A percentile compares a stretch with the other conserved stretches of the same genome.
These are phyloP conservation scores for Scytalidium sp. DNA, from an alignment of 2,329 filamentous ascomycete genomes.

Conservation along the genomic window DNA sequence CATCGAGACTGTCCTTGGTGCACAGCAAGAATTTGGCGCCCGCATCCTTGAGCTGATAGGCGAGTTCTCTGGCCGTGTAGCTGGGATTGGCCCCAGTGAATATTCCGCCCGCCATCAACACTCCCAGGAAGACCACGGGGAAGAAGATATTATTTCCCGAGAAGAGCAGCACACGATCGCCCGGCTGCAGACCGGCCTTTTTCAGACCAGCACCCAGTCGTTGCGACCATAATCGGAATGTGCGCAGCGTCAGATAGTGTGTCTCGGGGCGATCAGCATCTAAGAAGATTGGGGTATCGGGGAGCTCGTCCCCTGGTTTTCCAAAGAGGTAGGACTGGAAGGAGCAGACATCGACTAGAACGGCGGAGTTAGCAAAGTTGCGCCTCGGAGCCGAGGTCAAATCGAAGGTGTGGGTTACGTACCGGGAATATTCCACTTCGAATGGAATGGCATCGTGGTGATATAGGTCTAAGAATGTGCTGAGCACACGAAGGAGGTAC, in stretches of 20 bases:
- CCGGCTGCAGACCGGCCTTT: slow-evolving; percentile 59
- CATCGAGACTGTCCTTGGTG: slow-evolving; percentile 56
- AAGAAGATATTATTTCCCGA: slow-evolving; percentile 73
- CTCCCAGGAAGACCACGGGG: slow-evolving; percentile 66
- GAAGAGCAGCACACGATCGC: slow-evolving; percentile 72
- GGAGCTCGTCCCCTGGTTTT: slow-evolving; percentile 40
- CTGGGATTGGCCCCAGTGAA: slow-evolving; percentile 75
- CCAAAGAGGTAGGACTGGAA: slow-evolving; percentile 56
- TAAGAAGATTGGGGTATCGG: slow-evolving; percentile 48
- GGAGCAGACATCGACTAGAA: slow-evolving; percentile 36
- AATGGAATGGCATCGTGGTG: too few relatives aligned
- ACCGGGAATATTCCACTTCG: too few relatives aligned
- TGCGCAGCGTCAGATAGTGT: slow-evolving; percentile 60
- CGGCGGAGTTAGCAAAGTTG: too few relatives aligned
- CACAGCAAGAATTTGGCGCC: slow-evolving; percentile 65
- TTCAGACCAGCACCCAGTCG: slow-evolving; percentile 67
- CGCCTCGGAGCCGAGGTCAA: too few relatives aligned
- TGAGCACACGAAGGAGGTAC: too few relatives aligned
- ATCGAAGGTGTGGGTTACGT: too few relatives aligned
- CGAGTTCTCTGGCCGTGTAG: slow-evolving; percentile 68
- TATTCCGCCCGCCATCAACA: slow-evolving; percentile 74
- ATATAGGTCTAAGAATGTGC: too few relatives aligned
- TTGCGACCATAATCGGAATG: slow-evolving; percentile 69
- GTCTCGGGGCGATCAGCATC: slow-evolving; percentile 66
- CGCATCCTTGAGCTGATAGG: slow-evolving; percentile 71